Evolutionary conservation across 805 yeast species (phyloP), one percentile per base, ranked within the genome.

Genomic region (Saturnispora kantuleensis): DNA sequence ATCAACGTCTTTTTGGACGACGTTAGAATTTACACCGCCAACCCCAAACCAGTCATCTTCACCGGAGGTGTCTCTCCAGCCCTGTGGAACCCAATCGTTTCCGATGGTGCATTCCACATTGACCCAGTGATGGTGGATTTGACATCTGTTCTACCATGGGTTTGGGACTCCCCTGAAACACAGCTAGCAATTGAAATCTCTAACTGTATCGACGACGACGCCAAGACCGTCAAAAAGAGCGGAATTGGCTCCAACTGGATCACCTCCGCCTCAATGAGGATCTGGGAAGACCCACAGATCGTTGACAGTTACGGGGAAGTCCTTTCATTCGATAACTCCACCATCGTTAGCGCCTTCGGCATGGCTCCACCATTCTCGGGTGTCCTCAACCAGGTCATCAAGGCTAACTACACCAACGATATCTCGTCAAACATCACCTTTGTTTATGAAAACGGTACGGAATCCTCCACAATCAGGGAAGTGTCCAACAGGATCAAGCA

Each of bases 1-100:
- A 67, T 84, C 12, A 77, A 81, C 52, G 76, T 84, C 4, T 80
- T 67, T 50, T 64, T 81, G 38, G 71, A 79, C 51, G 85, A 74
- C 29, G 52, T 68, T 21, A 70, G 81, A 41, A 73, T 85, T 7
- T 81, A 81, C 2, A 65, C 78, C 3, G 73, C 73, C 28, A 66
- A 78, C 21, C 94, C 95, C 2, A 77, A 74, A 51, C 89, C 90
- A 1, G 75, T 79, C 7, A 72, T 87, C 12, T 87, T 71, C 63
- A 78, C 95, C 1, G 95, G 95, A 6, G 95, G 95, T 2, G 64
- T 79, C 31, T 74, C 88, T 1, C 95, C 96, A 1, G 70, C 81
- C 4, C 64, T 86, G 39, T 87, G 96, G 96, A 70, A 73, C 41
- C 86, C 94, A 3, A 76, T 84, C 49, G 95, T 86, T 6, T 79